Evolutionary conservation across 2,329 filamentous ascomycete species (phyloP).

Genomic region (Aspergillus sp.): DNA sequence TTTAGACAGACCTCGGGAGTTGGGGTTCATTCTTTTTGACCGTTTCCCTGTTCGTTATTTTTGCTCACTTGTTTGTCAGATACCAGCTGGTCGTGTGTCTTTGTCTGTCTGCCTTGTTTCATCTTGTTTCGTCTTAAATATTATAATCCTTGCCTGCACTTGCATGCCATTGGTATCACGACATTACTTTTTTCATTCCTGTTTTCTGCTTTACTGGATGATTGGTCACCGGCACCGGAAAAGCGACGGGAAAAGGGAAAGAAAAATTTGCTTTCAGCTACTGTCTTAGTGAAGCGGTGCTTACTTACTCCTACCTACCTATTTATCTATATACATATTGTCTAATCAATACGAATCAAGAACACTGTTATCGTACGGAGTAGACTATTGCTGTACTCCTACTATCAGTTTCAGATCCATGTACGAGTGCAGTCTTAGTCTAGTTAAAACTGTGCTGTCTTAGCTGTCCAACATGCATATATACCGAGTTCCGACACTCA

Average conservation of each 20-base stretch:
- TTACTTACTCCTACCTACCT: too few relatives aligned
- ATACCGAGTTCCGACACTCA: too few relatives aligned
- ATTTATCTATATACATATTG: neutral
- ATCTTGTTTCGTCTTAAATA: neutral
- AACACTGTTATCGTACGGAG: neutral
- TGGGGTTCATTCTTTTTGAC: conserved; percentile 11
- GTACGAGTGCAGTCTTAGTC: too few relatives aligned
- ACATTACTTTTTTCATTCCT: neutral
- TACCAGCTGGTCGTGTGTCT: conserved; percentile 14
- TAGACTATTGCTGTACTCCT: neutral
- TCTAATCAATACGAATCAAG: neutral
- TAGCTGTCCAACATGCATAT: too few relatives aligned
- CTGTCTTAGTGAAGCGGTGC: too few relatives aligned
- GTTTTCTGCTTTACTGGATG: conserved; percentile 8
- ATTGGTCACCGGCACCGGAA: conserved; percentile 4
- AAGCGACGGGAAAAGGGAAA: too few relatives aligned
- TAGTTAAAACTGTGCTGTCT: too few relatives aligned
- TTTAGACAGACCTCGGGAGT: conserved; percentile 24
- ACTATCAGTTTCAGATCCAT: too few relatives aligned
- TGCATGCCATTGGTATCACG: neutral
- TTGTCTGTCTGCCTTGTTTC: conserved; percentile 3
- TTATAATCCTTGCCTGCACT: neutral
- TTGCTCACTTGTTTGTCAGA: conserved; percentile 6
- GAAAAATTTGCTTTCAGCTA: too few relatives aligned
- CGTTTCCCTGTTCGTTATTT: neutral